Base-by-base conservation (phyloP, 192 early-diverging fungal genomes). In the Coemansia sp. region DNA sequence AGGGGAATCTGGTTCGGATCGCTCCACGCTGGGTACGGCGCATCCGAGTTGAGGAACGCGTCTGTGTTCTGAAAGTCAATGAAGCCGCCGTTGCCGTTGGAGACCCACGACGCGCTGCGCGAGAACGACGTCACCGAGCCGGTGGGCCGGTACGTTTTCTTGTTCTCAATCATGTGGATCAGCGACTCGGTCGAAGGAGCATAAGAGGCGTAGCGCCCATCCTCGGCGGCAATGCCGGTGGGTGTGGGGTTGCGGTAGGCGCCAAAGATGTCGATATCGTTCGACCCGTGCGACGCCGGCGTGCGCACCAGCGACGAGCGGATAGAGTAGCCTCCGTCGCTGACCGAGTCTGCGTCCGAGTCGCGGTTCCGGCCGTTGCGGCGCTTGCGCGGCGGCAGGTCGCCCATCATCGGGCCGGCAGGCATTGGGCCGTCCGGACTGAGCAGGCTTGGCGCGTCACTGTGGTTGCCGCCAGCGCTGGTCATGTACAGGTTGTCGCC, bases 121-220 rank as follows among this genome's bases (percentile, higher is more conserved):
- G 81, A 82, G 47, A 82, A 82, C 54, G 81, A 82, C 8, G 81
- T 79, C 49, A 82, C 77, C 53, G 81, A 82, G 53, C 81, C 81
- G 0, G 81, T 82, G 18, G 81, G 81, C 9, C 81, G 76, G 67
- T 79, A 82, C 4, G 72, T 62, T 45, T 82, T 82, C 54, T 86
- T 88, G 69, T 81, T 86, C 68, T 90, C 84, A 11, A 90, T 65
- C 60, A 86, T 69, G 31, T 86, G 83, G 28, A 87, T 73, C 43
- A 87, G 82, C 2, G 88, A 87, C 25, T 87, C 88, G 14, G 86
- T 83, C 0, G 88, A 88, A 1, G 88, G 82, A 6, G 85, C 86
- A 28, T 85, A 90, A 0, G 79, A 80, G 28, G 84, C 87, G 58
- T 90, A 90, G 40, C 88, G 84, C 9, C 84, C 85, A 33, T 88